Base-by-base conservation (phyloP, 306 rosid species). In the Fragaria vesca region DNA sequence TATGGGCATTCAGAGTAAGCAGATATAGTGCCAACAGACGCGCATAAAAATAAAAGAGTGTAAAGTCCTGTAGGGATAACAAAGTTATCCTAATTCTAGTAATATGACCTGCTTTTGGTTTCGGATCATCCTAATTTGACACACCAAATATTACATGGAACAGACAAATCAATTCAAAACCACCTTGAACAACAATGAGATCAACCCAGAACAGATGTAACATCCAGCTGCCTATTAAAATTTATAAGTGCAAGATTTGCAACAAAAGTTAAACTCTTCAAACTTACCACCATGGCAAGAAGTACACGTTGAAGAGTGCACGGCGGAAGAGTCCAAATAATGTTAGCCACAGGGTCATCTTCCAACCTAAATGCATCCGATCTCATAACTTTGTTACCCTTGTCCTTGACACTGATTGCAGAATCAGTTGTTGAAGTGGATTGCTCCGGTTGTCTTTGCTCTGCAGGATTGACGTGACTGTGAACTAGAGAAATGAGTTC, bases 401-500 rank as follows among this genome's bases (percentile, higher is more conserved):
- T 81, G 75, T 76, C 90, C 55, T 84, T 82, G 75, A 58, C 74
- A 71, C 72, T 74, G 75, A 66, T 50, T 45, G 79, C 84, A 83
- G 86, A 75, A 80, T 83, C 93, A 81, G 76, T 78, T 77, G 52
- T 66, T 54, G 89, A 80, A 82, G 87, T 73, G 34, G 97, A 77
- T 74, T 38, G 85, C 70, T 78, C 55, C 54, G 74, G 80, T 81
- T 78, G 80, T 76, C 79, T 85, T 71, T 71, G 89, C 73, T 83
- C 83, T 62, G 78, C 45, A 71, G 80, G 55, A 28, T 82, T 84
- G 51, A 91, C 78, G 24, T 79, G 78, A 71, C 77, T 82, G 85
- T 96, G 98, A 85, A 96, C 98, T 78, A 91, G 66, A 78, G 94
- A 88, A 83, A 93, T 82, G 75, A 96, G 91, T 82, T 87, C 93